Conservation (phyloP, 192 early-diverging fungal genomes). For the Geranomyces michiganensis region DNA sequence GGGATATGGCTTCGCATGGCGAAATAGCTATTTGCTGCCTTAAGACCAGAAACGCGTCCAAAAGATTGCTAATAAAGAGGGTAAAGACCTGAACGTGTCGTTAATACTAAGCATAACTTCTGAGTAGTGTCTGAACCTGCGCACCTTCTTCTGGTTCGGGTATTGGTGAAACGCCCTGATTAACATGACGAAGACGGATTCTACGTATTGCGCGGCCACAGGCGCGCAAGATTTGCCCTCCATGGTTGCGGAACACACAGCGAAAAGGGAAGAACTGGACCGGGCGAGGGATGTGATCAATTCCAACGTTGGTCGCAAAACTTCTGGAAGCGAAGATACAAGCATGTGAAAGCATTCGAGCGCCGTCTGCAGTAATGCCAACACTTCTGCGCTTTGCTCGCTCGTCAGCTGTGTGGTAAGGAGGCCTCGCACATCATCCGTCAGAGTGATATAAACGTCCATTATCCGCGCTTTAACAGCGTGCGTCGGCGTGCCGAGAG, state of each 20-base stretch:
- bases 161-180: constrained; percentile 11
- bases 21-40: not conserved
- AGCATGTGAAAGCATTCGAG: constrained; percentile 5
- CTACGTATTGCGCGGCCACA: not conserved
- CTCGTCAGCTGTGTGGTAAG: not conserved
- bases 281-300: not conserved
- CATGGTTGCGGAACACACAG: not conserved
- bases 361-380: not conserved
- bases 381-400: not conserved
- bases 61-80: constrained; percentile 7
- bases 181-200: not conserved
- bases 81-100: constrained; percentile 11
- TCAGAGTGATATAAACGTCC: constrained; percentile 1
- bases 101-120: not conserved
- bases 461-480: constrained; percentile 19
- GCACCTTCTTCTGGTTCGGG: constrained; percentile 30
- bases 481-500: not conserved
- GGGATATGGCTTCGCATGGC: not conserved
- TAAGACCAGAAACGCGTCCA: not conserved
- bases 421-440: not conserved
- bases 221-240: not conserved
- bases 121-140: not conserved
- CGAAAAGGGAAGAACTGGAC: not conserved
- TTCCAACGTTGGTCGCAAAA: constrained; percentile 31
- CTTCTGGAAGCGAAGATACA: constrained; percentile 12